Conservation (phyloP, 208 protist genomes). For the Crithidia acanthocephali region DNA sequence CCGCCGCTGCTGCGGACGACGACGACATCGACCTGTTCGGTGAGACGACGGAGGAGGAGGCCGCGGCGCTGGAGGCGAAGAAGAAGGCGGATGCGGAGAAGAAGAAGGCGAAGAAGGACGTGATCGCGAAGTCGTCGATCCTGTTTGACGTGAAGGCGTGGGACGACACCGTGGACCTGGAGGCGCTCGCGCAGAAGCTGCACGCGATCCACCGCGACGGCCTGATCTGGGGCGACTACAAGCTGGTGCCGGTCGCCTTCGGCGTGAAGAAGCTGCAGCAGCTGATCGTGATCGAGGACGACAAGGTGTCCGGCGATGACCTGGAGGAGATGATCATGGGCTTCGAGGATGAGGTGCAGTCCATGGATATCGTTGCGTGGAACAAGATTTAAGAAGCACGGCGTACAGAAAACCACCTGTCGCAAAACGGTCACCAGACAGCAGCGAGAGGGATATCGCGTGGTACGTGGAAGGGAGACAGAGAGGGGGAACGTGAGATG, state of each 20-base stretch:
- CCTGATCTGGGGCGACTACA: conserved; percentile 92
- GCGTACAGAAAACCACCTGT: background rate
- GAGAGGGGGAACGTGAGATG: background rate
- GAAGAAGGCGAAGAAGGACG: conserved; percentile 83
- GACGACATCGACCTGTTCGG: conserved; percentile 93
- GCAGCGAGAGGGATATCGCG: background rate
- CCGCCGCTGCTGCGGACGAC: conserved; percentile 54
- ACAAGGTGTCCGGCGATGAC: conserved; percentile 94
- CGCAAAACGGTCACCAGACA: background rate
- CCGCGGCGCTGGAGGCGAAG: conserved; percentile 86
- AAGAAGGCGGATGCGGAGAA: conserved; percentile 82
- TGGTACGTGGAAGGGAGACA: background rate
- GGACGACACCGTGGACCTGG: conserved; percentile 92
- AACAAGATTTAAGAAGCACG: conserved; percentile 88
- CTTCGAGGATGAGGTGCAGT: conserved; percentile 96
- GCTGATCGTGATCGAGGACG: conserved; percentile 94
- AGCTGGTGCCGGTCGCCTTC: conserved; percentile 93
- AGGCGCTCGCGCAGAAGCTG: conserved; percentile 86
- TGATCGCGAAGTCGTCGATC: conserved; percentile 91
- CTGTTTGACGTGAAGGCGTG: conserved; percentile 95
- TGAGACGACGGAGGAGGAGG: conserved; percentile 86
- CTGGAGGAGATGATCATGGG: conserved; percentile 93
- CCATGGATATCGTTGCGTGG: conserved; percentile 95
- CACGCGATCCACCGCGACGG: conserved; percentile 87
- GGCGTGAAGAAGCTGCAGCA: conserved; percentile 97